phyloP scores from a whole-genome alignment of 2,329 filamentous ascomycete species.

The Emergomyces orientalis region DNA sequence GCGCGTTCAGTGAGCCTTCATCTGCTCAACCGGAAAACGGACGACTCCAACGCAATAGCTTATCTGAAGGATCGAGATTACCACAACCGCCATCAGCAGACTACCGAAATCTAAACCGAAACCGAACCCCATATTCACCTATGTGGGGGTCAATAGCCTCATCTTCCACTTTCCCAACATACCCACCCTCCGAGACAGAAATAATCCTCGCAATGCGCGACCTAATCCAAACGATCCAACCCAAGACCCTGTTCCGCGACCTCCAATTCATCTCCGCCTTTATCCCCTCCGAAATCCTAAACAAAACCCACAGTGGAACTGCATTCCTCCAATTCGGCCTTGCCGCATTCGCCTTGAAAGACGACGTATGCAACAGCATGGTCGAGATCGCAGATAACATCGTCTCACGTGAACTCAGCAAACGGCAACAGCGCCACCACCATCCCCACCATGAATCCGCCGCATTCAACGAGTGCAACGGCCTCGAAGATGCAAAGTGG shows the following conservation, averaged over 20 bases:
- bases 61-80: conserved; percentile 13
- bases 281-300: conserved; percentile 48
- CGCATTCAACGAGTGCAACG: conserved; percentile 12
- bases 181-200: conserved; percentile 47
- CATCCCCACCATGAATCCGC: conserved; percentile 11
- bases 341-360: conserved; percentile 78
- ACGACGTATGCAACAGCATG: conserved; percentile 77
- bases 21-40: conserved; percentile 38
- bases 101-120: conserved; percentile 5
- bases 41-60: conserved; percentile 12
- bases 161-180: conserved; percentile 30
- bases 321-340: conserved; percentile 87
- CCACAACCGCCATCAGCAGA: not conserved
- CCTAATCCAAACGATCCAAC: conserved; percentile 62
- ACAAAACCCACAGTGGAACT: conserved; percentile 54
- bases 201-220: conserved; percentile 58
- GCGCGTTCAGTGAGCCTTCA: conserved; percentile 23
- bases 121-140: conserved; percentile 15
- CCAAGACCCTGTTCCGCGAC: conserved; percentile 71
- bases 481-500: conserved; percentile 63
- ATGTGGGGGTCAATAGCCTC: conserved; percentile 25
- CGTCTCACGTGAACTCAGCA: conserved; percentile 46
- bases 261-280: conserved; percentile 62
- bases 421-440: conserved; percentile 25
- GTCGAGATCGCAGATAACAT: conserved; percentile 64